Conservation (phyloP, 352 stramenopile species). For the Pythium sukuiense region DNA sequence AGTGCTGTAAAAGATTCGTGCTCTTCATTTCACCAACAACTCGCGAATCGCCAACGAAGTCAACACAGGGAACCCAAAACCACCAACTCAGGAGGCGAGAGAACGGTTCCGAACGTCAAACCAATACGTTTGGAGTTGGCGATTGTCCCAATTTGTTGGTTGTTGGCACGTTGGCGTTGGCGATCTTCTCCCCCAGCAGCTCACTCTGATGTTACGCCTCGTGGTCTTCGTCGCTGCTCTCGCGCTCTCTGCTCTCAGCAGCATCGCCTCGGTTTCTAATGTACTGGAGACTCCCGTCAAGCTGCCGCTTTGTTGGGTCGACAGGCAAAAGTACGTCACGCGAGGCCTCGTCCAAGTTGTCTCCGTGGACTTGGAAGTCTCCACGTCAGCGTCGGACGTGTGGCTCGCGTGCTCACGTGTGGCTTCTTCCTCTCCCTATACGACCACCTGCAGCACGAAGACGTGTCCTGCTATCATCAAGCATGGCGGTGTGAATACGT, state of each 20-base stretch:
- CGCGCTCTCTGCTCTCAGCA: no score
- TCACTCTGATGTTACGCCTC: no score
- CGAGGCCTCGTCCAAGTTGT: background rate
- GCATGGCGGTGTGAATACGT: background rate
- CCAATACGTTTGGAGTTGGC: no score
- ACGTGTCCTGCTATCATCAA: background rate
- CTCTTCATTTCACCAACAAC: background rate
- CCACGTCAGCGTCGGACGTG: background rate
- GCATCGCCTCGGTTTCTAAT: no score
- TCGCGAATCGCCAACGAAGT: background rate
- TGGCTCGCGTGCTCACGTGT: background rate
- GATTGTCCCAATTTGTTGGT: no score
- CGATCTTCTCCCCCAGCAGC: no score
- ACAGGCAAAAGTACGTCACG: background rate
- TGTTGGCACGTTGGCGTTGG: no score
- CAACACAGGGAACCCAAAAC: background rate
- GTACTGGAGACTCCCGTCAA: background rate
- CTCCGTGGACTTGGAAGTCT: background rate
- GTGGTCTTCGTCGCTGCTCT: background rate
- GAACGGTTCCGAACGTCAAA: background rate
- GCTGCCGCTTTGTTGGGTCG: background rate
- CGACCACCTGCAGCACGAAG: background rate
- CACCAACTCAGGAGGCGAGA: background rate
- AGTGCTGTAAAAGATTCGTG: background rate
- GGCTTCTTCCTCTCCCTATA: background rate